Evolutionary conservation across 1,284 basidiomycete species (phyloP).

Genomic region (Sporisorium graminicola): DNA sequence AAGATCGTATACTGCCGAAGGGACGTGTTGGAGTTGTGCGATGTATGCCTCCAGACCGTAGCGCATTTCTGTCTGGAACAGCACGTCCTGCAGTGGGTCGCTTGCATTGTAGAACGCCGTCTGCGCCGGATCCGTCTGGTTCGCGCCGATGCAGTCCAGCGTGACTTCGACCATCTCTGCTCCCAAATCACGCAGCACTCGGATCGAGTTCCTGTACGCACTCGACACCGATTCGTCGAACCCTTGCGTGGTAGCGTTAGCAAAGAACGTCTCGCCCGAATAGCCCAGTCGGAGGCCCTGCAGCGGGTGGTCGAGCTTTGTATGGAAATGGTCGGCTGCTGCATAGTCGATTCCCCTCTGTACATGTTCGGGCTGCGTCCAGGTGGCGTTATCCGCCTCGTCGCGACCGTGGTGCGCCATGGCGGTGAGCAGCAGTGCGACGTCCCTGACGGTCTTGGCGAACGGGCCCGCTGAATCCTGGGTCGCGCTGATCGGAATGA

Average conservation of each 20-base stretch:
- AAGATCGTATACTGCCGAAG: slow-evolving; percentile 35
- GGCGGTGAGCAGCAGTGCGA: slow-evolving; percentile 40
- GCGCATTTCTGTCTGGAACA: slow-evolving; percentile 45
- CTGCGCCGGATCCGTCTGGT: slow-evolving; percentile 9
- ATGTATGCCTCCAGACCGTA: slow-evolving; percentile 31
- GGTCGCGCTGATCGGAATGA: slow-evolving; percentile 40
- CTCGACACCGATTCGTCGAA: slow-evolving; percentile 22
- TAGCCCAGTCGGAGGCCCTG: slow-evolving; percentile 21
- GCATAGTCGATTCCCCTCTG: slow-evolving; percentile 29
- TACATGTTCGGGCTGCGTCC: slow-evolving; percentile 23
- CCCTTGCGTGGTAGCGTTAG: slow-evolving; percentile 26
- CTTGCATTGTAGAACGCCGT: slow-evolving; percentile 33
- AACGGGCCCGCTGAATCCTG: slow-evolving; percentile 50
- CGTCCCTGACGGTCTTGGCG: slow-evolving; percentile 42
- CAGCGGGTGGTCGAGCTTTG: slow-evolving; percentile 7
- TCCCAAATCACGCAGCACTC: slow-evolving; percentile 18
- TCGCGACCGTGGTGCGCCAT: slow-evolving; percentile 42
- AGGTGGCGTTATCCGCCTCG: slow-evolving; percentile 38
- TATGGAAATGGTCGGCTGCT: slow-evolving; percentile 17
- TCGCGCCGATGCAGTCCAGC: slow-evolving; percentile 33
- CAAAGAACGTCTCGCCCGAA: slow-evolving; percentile 30
- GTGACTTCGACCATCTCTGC: slow-evolving; percentile 38
- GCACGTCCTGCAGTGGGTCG: slow-evolving; percentile 14
- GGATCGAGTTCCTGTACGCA: slow-evolving; percentile 27
- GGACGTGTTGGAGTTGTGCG: slow-evolving; percentile 18